Conservation (phyloP, 1,284 basidiomycete species). For the Pseudozyma sp. region DNA sequence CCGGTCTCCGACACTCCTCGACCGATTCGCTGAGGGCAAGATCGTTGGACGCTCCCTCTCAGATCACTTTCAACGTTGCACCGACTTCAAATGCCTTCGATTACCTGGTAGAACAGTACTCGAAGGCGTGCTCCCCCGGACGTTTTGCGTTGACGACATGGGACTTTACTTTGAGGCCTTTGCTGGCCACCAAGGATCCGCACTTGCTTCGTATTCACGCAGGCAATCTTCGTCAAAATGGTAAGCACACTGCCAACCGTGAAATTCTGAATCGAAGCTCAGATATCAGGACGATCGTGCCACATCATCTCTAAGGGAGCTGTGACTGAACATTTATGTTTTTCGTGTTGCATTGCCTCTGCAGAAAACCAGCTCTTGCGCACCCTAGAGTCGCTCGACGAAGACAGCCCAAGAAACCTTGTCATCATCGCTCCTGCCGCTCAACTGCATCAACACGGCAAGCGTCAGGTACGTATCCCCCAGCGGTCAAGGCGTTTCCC, state of each 20-base stretch:
- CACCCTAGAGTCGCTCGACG: conserved; percentile 22
- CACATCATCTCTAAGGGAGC: not conserved
- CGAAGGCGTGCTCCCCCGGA: not conserved
- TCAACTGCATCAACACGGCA: conserved; percentile 11
- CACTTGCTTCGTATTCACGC: conserved; percentile 1
- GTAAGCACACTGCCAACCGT: conserved; percentile 8
- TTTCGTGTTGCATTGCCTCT: not conserved
- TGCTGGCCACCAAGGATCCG: not conserved
- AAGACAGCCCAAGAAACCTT: conserved; percentile 28
- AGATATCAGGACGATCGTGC: too few relatives aligned
- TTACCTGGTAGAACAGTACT: not conserved
- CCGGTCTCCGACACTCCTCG: conserved; percentile 34
- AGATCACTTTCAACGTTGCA: conserved; percentile 33
- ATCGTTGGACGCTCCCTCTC: conserved; percentile 40
- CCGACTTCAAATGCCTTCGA: not conserved
- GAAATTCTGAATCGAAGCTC: too few relatives aligned
- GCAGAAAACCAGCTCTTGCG: conserved; percentile 21
- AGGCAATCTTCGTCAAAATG: conserved; percentile 18
- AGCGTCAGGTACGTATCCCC: conserved; percentile 34
- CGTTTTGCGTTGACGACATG: not conserved
- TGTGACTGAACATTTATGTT: not conserved
- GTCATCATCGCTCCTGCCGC: conserved; percentile 19
- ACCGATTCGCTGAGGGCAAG: conserved; percentile 30
- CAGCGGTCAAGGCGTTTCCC: too few relatives aligned
- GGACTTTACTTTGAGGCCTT: not conserved